These are phyloP conservation scores for Remersonia thermophila DNA, from an alignment of 2,329 filamentous ascomycete species.

Conservation along the genomic window DNA sequence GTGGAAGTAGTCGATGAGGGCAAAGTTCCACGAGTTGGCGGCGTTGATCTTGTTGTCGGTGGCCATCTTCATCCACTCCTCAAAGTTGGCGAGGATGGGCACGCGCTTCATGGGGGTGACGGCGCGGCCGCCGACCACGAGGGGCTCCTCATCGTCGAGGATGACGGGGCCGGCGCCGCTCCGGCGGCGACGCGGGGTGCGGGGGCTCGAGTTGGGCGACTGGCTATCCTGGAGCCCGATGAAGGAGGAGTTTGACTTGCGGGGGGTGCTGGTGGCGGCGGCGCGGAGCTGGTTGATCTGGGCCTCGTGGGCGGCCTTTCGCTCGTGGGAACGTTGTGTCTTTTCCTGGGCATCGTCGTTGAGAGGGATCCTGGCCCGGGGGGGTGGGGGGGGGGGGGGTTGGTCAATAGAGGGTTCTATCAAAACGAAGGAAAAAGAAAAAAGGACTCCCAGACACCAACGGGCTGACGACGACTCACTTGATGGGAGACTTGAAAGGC, in stretches of 20 bases:
- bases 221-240: slow-evolving; percentile 43
- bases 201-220: slow-evolving; percentile 43
- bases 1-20: slow-evolving; percentile 98
- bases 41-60: slow-evolving; percentile 99
- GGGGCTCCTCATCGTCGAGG: slow-evolving; percentile 37
- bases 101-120: slow-evolving; percentile 95
- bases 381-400: too few species aligned
- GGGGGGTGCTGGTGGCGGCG: slow-evolving; percentile 56
- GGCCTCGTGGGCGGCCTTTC: slow-evolving; percentile 77
- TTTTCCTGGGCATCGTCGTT: slow-evolving; percentile 95
- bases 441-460: too few species aligned
- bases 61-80: slow-evolving; percentile 99
- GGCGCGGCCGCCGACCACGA: slow-evolving; percentile 58
- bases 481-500: slow-evolving; percentile 45
- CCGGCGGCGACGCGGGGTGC: slow-evolving; percentile 35
- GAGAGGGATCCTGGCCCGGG: slow-evolving; percentile 71
- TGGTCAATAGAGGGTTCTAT: slow-evolving; percentile 1
- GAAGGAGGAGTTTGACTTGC: slow-evolving; percentile 49
- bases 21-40: slow-evolving; percentile 97
- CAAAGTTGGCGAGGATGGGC: slow-evolving; percentile 92
- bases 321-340: slow-evolving; percentile 72
- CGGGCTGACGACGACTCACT: slow-evolving; percentile 29
- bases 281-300: slow-evolving; percentile 88
- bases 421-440: too few species aligned
- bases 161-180: slow-evolving; percentile 26